A percentile compares a stretch with the other conserved stretches of the same genome.
These are phyloP conservation scores for Xylariaceae sp. DNA, from an alignment of 2,329 filamentous ascomycete genomes.

Conservation along the genomic window DNA sequence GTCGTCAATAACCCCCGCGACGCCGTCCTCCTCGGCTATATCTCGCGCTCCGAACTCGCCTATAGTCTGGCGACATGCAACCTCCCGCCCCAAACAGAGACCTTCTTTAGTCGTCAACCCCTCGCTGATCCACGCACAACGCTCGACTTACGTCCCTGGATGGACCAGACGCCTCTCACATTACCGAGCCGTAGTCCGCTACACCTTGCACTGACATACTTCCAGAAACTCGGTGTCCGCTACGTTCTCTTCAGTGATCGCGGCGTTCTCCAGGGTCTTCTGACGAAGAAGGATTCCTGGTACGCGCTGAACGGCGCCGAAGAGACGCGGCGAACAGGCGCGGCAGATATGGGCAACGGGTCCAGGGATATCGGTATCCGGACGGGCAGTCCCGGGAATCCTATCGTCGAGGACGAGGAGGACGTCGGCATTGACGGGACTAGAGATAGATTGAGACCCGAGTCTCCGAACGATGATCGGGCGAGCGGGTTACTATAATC, in stretches of 20 bases:
- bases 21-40: constrained; percentile 83
- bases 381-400: constrained; percentile 6
- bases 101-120: constrained; percentile 78
- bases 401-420: constrained; percentile 14
- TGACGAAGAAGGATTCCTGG: constrained; percentile 98
- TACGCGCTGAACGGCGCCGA: constrained; percentile 79
- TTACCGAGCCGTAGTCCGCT: constrained; percentile 71
- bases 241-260: constrained; percentile 85
- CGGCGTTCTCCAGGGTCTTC: constrained; percentile 73
- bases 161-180: constrained; percentile 97
- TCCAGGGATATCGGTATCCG: constrained; percentile 17
- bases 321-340: constrained; percentile 44
- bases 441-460: constrained; percentile 7
- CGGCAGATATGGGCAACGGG: constrained; percentile 31
- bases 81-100: constrained; percentile 66
- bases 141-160: constrained; percentile 90
- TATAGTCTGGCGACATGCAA: constrained; percentile 68
- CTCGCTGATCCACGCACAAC: constrained; percentile 71
- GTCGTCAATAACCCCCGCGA: constrained; percentile 74
- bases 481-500: constrained; percentile 25
- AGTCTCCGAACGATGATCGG: constrained; percentile 21
- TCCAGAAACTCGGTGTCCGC: constrained; percentile 85
- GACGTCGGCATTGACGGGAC: constrained; percentile 19
- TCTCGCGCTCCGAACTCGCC: constrained; percentile 81
- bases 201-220: constrained; percentile 84